Base-by-base conservation (phyloP, 495 filamentous ascomycete genomes). In the Parachaetomium inaequale region DNA sequence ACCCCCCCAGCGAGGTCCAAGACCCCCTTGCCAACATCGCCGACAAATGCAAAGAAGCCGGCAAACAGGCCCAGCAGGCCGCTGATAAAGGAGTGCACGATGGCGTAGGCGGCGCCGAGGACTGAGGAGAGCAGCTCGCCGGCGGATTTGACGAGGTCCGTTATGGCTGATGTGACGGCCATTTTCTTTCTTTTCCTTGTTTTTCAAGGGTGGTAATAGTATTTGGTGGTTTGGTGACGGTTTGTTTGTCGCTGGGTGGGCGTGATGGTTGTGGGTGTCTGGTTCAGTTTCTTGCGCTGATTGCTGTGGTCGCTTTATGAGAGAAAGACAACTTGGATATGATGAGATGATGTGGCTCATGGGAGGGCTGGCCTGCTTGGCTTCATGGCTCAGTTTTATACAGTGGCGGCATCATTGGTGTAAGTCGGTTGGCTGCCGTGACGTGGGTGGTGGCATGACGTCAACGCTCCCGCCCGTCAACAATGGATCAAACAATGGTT, bases 61-160 rank as follows among this genome's bases (percentile, higher is more conserved):
- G 65, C 55, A 31, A 75, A 66, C 21, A 75, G 52, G 46, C 31
- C 11, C 25, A 68, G 6, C 49, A 75, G 29, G 58, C 61, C 63
- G 28, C 56, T 45, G 67, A 74, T 4, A 55, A 73, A 63, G 25
- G 67, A 61, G 60, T 71, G 55, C 23, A 72, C 45, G 59, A 75
- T 67, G 56, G 65, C 46, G 61, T 68, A 68, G 57, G 69, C 57
- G 53, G 65, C 64, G 63, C 47, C 32, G 58, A 75, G 2, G 61
- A 74, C 36, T 34, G 73, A 71, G 4, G 67, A 57, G 50, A 74
- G 50, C 10, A 75, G 67, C 65, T 75, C 73, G 63, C 55, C 64
- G 67, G 74, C 15, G 26, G 72, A 74, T 51, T 59, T 54, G 68
- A 72, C 36, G 49, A 75, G 65, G 68, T 74, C 70, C 10, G 66